phyloP scores from a whole-genome alignment of 2,329 filamentous ascomycete genomes.

The Cladosporium sp. region DNA sequence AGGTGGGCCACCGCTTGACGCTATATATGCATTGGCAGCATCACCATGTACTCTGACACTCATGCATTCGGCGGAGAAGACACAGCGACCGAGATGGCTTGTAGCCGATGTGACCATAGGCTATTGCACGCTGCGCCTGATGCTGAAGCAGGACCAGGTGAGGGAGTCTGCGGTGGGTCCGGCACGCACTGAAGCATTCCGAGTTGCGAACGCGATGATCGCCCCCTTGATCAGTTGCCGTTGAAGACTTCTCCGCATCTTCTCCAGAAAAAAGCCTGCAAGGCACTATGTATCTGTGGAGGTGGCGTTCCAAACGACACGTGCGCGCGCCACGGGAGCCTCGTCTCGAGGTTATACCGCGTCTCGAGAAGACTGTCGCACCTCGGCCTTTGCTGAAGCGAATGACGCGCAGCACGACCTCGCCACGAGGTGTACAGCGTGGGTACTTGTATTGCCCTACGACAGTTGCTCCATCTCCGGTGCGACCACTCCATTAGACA shows the following conservation, averaged over 20 bases:
- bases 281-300: background rate
- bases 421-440: background rate
- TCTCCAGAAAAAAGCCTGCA: slow-evolving; percentile 4
- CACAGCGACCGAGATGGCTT: background rate
- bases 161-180: background rate
- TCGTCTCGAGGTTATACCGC: background rate
- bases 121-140: slow-evolving; percentile 4
- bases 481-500: background rate
- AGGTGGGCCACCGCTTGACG: background rate
- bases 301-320: slow-evolving; percentile 5
- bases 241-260: slow-evolving; percentile 13
- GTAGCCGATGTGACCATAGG: slow-evolving; percentile 1
- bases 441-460: background rate
- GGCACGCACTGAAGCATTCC: background rate
- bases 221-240: background rate
- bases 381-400: background rate
- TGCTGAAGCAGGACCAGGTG: background rate
- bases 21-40: slow-evolving; percentile 10
- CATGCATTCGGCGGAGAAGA: background rate
- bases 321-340: background rate
- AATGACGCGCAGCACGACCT: slow-evolving; percentile 1
- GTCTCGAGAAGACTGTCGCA: background rate
- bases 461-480: background rate
- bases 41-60: background rate
- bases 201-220: background rate